phyloP scores from a whole-genome alignment of 768 basidiomycete species.

The Flagelloscypha sp. region DNA sequence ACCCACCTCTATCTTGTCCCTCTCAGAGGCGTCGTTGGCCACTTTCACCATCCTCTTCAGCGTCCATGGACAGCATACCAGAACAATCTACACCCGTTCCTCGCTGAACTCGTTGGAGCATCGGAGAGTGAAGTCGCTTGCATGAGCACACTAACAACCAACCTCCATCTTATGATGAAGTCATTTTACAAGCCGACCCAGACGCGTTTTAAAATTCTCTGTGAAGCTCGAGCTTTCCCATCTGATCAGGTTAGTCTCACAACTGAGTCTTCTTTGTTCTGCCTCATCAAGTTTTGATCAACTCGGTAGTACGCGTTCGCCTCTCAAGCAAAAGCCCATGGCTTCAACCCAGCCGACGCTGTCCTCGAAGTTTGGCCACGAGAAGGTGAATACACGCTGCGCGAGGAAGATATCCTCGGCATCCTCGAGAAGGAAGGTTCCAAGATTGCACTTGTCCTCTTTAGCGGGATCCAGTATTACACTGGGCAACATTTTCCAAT shows the following conservation, averaged over 20 bases:
- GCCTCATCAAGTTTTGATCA: conserved; percentile 6
- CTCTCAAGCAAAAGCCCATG: conserved; percentile 82
- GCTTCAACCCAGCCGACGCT: conserved; percentile 60
- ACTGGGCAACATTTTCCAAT: conserved; percentile 95
- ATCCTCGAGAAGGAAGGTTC: conserved; percentile 63
- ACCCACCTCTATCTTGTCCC: conserved; percentile 9
- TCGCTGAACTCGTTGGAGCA: conserved; percentile 83
- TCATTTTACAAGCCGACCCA: conserved; percentile 88
- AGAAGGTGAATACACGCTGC: conserved; percentile 73
- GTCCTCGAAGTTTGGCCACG: conserved; percentile 78
- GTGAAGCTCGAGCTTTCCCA: conserved; percentile 91
- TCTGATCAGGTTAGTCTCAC: conserved; percentile 75
- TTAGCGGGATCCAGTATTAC: conserved; percentile 95
- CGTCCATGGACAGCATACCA: conserved; percentile 80
- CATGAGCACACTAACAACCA: conserved; percentile 91
- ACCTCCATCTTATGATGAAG: conserved; percentile 92
- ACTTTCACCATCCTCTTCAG: conserved; percentile 80
- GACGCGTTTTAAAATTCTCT: conserved; percentile 85
- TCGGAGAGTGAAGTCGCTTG: conserved; percentile 86
- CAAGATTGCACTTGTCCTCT: conserved; percentile 82
- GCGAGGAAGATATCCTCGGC: conserved; percentile 82
- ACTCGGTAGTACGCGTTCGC: conserved; percentile 80
- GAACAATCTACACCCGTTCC: conserved; percentile 58
- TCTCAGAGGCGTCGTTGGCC: conserved; percentile 74
- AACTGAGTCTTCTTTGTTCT: conserved; percentile 7